Conservation (phyloP, 768 basidiomycete genomes). For the Russula sp. region DNA sequence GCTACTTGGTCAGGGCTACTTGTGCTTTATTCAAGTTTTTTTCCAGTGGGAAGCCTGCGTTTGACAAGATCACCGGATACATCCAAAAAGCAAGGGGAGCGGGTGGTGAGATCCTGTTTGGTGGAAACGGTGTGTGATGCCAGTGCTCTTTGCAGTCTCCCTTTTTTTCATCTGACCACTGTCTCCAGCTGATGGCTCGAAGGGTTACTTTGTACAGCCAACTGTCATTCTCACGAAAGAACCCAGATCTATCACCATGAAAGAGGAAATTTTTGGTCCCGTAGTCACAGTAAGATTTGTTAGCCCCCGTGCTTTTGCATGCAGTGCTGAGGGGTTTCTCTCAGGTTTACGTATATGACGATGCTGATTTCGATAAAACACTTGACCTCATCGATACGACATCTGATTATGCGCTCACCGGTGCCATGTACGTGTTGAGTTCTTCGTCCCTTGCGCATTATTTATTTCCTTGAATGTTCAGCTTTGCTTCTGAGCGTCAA, state of each 20-base stretch:
- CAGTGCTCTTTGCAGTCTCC: background rate
- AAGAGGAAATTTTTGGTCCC: slow-evolving; percentile 95
- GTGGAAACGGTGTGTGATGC: slow-evolving; percentile 57
- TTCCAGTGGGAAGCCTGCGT: slow-evolving; percentile 72
- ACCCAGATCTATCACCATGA: slow-evolving; percentile 82
- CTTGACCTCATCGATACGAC: slow-evolving; percentile 82
- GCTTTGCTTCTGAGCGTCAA: slow-evolving; percentile 77
- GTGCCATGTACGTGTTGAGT: slow-evolving; percentile 62
- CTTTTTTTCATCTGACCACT: background rate
- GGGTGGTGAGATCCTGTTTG: slow-evolving; percentile 85
- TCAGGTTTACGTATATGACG: slow-evolving; percentile 83
- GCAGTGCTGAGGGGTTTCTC: background rate
- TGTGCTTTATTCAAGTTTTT: background rate
- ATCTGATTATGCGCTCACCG: slow-evolving; percentile 88
- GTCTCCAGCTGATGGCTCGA: slow-evolving; percentile 71
- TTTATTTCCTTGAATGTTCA: slow-evolving; percentile 26
- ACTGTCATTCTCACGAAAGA: slow-evolving; percentile 92
- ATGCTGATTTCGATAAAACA: slow-evolving; percentile 79
- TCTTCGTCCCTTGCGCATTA: slow-evolving; percentile 2
- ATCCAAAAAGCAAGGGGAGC: slow-evolving; percentile 80
- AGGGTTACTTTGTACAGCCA: slow-evolving; percentile 90
- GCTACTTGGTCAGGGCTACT: slow-evolving; percentile 6
- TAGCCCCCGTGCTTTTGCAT: background rate
- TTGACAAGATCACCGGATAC: slow-evolving; percentile 77
- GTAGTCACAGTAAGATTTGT: slow-evolving; percentile 67